These are phyloP conservation scores for Mimosa pudica DNA, from an alignment of 306 rosid species.

Conservation along the genomic window DNA sequence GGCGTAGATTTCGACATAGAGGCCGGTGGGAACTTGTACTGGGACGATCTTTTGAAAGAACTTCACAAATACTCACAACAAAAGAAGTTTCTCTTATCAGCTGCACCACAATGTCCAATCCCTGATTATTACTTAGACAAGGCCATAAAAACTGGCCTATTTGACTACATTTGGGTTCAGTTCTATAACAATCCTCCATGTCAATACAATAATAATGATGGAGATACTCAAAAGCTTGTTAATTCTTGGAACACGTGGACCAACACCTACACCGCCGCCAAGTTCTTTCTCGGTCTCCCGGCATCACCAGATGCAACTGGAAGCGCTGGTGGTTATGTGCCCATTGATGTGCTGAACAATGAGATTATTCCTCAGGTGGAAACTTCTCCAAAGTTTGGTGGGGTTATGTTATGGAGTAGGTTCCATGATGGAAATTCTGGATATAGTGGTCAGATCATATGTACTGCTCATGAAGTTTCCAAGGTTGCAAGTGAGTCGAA, in stretches of 20 bases:
- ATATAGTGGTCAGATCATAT: neutral
- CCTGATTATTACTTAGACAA: neutral
- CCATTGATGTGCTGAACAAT: constrained; percentile 38
- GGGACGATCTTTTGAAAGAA: constrained; percentile 31
- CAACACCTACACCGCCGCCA: neutral
- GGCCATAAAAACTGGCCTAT: neutral
- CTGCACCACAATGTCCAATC: constrained; percentile 48
- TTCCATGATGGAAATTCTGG: neutral
- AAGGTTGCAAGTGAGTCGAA: neutral
- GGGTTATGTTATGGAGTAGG: neutral
- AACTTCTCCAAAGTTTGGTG: constrained; percentile 34
- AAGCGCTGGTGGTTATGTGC: constrained; percentile 40
- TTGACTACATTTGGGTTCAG: neutral
- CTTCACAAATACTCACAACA: constrained; percentile 5
- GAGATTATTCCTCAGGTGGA: constrained; percentile 47
- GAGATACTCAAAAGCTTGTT: constrained; percentile 24
- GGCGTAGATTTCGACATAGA: neutral
- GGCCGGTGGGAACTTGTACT: neutral
- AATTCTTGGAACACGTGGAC: constrained; percentile 50
- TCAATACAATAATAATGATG: neutral
- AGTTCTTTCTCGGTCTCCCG: constrained; percentile 48
- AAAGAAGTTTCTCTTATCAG: constrained; percentile 32
- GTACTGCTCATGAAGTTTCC: neutral
- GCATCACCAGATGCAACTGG: constrained; percentile 36
- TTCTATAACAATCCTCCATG: constrained; percentile 6